These are phyloP conservation scores for Astragalus glycyphyllos DNA, from an alignment of 306 rosid species.

Conservation along the genomic window DNA sequence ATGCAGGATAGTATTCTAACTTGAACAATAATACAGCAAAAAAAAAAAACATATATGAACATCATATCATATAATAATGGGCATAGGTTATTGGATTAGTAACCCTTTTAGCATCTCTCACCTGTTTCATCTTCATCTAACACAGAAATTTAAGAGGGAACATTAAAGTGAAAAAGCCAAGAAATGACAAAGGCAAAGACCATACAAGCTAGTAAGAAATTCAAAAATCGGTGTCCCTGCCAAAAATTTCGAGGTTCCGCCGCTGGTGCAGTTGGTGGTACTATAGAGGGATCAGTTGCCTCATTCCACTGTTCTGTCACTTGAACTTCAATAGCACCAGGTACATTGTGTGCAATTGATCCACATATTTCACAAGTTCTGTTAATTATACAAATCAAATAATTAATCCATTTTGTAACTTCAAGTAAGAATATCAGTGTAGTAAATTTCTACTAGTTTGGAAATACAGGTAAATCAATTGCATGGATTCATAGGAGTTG, in stretches of 20 bases:
- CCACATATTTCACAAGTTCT: slow-evolving; percentile 95
- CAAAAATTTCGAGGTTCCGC: slow-evolving; percentile 69
- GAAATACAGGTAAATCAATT: slow-evolving; percentile 22
- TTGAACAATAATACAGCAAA: slow-evolving; percentile 40
- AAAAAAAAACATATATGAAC: slow-evolving; percentile 49
- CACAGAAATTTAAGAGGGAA: slow-evolving; percentile 68
- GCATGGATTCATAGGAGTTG: too few relatives aligned
- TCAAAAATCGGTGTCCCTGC: slow-evolving; percentile 89
- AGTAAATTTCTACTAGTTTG: neutral
- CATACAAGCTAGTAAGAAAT: slow-evolving; percentile 86
- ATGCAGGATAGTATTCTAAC: slow-evolving; percentile 12
- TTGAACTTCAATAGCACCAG: slow-evolving; percentile 67
- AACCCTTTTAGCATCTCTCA: slow-evolving; percentile 46
- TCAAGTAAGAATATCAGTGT: neutral
- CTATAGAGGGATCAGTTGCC: slow-evolving; percentile 56
- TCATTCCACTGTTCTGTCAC: slow-evolving; percentile 66
- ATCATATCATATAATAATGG: slow-evolving; percentile 33
- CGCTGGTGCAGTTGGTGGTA: slow-evolving; percentile 45
- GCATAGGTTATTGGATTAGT: slow-evolving; percentile 25
- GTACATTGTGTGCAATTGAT: slow-evolving; percentile 75
- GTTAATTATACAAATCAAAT: slow-evolving; percentile 38
- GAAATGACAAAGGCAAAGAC: slow-evolving; percentile 92
- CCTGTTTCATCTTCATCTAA: slow-evolving; percentile 39
- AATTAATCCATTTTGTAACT: slow-evolving; percentile 19
- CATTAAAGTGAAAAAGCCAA: slow-evolving; percentile 94